Conservation (phyloP, 345 rosid genomes). For the Melastoma malabathricum region DNA sequence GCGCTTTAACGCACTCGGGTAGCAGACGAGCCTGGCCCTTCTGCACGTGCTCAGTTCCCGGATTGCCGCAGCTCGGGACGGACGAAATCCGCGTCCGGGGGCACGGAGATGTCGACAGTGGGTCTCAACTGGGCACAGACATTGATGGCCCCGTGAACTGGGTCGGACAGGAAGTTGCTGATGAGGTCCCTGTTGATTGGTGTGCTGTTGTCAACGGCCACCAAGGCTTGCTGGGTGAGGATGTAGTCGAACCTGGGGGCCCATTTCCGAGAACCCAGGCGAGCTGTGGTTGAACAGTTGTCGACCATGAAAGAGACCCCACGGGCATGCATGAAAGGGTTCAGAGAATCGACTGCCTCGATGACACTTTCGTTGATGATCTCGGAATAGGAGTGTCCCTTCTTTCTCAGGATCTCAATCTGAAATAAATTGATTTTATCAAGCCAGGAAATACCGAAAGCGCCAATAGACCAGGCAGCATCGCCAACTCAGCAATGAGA, state of each 20-base stretch:
- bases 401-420: constrained; percentile 89
- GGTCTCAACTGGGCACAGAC: constrained; percentile 86
- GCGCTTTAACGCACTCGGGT: too few relatives aligned
- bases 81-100: constrained; percentile 81
- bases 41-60: constrained; percentile 17
- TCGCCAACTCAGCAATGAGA: not conserved
- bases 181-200: constrained; percentile 63
- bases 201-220: constrained; percentile 44
- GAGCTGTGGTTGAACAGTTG: constrained; percentile 88
- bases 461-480: too few relatives aligned
- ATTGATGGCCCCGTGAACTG: constrained; percentile 72
- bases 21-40: too few relatives aligned
- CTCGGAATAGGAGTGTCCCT: constrained; percentile 91
- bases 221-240: constrained; percentile 75
- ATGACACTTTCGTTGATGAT: constrained; percentile 89
- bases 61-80: constrained; percentile 82
- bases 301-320: constrained; percentile 97
- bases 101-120: constrained; percentile 72
- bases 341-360: constrained; percentile 82
- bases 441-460: not conserved
- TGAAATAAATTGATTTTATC: constrained; percentile 13
- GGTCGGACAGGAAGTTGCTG: constrained; percentile 78
- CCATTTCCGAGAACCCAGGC: constrained; percentile 90
- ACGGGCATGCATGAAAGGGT: constrained; percentile 95
- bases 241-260: constrained; percentile 82